Conservation (phyloP, 352 stramenopile species). For the Stramenopiles sp. region DNA sequence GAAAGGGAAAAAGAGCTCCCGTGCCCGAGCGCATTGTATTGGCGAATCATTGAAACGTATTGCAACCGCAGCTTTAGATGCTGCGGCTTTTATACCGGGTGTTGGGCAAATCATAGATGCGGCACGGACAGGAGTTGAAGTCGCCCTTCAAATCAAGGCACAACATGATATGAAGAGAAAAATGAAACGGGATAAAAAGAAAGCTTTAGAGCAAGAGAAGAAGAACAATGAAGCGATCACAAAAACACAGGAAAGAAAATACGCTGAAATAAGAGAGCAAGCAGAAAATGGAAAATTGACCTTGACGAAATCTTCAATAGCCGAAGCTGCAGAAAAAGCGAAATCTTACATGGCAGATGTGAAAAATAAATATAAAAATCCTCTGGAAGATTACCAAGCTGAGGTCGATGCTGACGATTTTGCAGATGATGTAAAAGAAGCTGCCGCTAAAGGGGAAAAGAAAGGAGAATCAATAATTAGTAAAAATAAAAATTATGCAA, state of each 20-base stretch:
- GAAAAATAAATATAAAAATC: background rate
- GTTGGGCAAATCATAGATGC: conserved; percentile 2
- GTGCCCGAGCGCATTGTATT: background rate
- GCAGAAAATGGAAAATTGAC: background rate
- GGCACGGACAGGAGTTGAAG: background rate
- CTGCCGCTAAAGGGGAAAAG: background rate
- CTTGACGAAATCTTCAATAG: no score
- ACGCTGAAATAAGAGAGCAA: background rate
- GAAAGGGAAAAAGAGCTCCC: background rate
- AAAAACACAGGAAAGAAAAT: background rate
- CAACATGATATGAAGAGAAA: background rate
- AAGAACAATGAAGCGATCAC: background rate
- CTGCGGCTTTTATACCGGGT: background rate
- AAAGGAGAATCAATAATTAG: background rate
- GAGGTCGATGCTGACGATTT: background rate
- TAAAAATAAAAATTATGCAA: no score
- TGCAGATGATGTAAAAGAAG: background rate
- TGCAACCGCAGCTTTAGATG: background rate
- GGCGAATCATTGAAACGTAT: background rate
- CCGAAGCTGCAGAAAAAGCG: background rate
- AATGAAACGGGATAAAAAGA: background rate
- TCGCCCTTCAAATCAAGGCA: background rate
- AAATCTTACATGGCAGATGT: background rate
- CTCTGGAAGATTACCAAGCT: background rate
- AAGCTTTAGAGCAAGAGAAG: background rate